Conservation (phyloP, 2,329 filamentous ascomycete species). For the Phaeosphaeria sp. region DNA sequence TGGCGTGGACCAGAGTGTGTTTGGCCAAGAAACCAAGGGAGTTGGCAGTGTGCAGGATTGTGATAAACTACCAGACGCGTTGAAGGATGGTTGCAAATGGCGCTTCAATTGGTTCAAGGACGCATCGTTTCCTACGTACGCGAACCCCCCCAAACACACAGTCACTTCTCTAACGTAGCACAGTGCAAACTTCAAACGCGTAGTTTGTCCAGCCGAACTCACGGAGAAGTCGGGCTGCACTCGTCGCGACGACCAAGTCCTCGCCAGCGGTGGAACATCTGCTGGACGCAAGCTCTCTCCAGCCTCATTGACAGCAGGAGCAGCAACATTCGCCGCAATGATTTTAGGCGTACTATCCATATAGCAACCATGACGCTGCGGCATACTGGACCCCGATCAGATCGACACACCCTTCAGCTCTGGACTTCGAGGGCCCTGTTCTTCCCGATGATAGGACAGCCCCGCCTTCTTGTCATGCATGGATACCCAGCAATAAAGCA, state of each 20-base stretch:
- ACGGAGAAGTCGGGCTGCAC: slow-evolving; percentile 43
- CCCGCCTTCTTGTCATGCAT: slow-evolving; percentile 37
- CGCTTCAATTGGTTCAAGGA: slow-evolving; percentile 47
- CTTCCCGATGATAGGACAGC: slow-evolving; percentile 32
- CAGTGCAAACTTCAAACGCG: slow-evolving; percentile 47
- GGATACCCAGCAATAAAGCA: slow-evolving; percentile 38
- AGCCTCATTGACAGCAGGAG: slow-evolving; percentile 14
- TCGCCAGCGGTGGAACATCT: slow-evolving; percentile 19
- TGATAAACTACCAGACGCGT: slow-evolving; percentile 38
- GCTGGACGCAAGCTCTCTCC: slow-evolving; percentile 19
- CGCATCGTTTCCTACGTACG: slow-evolving; percentile 41
- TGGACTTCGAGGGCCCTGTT: slow-evolving; percentile 18
- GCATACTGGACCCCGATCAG: slow-evolving; percentile 23
- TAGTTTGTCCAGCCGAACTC: slow-evolving; percentile 42
- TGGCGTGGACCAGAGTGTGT: slow-evolving; percentile 40
- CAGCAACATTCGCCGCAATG: slow-evolving; percentile 22
- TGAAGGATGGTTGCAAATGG: slow-evolving; percentile 39
- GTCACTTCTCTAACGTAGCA: slow-evolving; percentile 26
- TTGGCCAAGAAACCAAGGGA: slow-evolving; percentile 36
- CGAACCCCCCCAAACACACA: slow-evolving; percentile 8
- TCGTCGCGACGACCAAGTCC: slow-evolving; percentile 39
- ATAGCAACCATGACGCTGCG: slow-evolving; percentile 31
- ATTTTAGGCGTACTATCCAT: slow-evolving; percentile 30
- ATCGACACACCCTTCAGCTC: slow-evolving; percentile 29
- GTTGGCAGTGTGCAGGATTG: slow-evolving; percentile 41